phyloP scores from a whole-genome alignment of 345 rosid species.

The Mangifera indica region DNA sequence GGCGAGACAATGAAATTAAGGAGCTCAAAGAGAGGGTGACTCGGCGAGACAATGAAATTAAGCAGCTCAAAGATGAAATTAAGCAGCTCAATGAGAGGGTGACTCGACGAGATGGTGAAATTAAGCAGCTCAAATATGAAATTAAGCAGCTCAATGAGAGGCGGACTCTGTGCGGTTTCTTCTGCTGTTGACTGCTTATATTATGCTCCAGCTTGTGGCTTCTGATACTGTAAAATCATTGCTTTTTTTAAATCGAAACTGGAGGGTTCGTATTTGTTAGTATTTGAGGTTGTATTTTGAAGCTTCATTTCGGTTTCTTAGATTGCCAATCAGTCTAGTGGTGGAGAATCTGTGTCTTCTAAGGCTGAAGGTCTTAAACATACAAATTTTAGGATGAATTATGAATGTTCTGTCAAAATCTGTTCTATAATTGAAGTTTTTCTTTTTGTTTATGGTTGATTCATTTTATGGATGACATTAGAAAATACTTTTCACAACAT shows the following conservation, averaged over 20 bases:
- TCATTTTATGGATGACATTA: not conserved
- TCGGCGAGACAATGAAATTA: no score
- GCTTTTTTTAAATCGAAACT: not conserved
- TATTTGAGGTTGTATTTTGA: slow-evolving; percentile 8
- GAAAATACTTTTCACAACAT: not conserved
- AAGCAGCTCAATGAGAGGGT: no score
- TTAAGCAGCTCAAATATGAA: no score
- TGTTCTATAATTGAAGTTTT: no score
- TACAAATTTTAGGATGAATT: slow-evolving; percentile 10
- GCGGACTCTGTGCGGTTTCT: slow-evolving; percentile 12
- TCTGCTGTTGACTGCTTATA: slow-evolving; percentile 23
- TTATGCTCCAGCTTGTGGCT: slow-evolving; percentile 21
- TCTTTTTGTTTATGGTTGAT: not conserved
- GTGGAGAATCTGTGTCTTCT: slow-evolving; percentile 19
- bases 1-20: no score
- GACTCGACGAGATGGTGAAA: no score
- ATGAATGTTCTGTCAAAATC: slow-evolving; percentile 1
- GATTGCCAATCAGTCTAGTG: slow-evolving; percentile 29
- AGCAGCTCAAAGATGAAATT: no score
- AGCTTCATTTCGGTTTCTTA: slow-evolving; percentile 21
- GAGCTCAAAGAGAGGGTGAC: no score
- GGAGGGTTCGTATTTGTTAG: not conserved
- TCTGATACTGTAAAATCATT: slow-evolving; percentile 41
- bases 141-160: no score
- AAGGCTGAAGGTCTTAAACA: slow-evolving; percentile 27